phyloP scores from a whole-genome alignment of 1,139 yeast species.

The Magnusiomyces tetraspermus region DNA sequence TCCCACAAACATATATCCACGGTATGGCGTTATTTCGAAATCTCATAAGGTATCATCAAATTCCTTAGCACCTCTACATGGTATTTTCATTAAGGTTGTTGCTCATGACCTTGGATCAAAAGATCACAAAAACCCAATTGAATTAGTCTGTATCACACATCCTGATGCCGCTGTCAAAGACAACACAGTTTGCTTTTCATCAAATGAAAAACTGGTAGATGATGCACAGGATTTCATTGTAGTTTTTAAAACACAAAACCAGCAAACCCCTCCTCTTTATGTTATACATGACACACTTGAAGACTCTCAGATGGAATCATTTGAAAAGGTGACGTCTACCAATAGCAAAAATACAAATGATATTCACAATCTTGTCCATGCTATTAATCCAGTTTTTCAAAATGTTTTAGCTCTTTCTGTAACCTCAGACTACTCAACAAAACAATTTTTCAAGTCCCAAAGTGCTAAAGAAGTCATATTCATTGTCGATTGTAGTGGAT shows the following conservation, averaged over 20 bases:
- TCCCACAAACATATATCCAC: slow-evolving; percentile 7
- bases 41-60: no score
- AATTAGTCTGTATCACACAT: slow-evolving; percentile 9
- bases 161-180: not conserved
- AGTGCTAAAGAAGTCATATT: slow-evolving; percentile 10
- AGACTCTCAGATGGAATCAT: not conserved
- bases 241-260: not conserved
- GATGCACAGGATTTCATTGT: slow-evolving; percentile 8
- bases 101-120: not conserved
- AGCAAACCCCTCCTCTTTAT: not conserved
- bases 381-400: slow-evolving; percentile 2
- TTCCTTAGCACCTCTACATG: not conserved
- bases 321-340: not conserved
- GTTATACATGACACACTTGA: slow-evolving; percentile 4
- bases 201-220: not conserved
- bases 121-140: not conserved
- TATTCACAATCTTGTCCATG: not conserved
- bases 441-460: not conserved
- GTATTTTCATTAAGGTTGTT: slow-evolving; percentile 5
- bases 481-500: slow-evolving; percentile 12
- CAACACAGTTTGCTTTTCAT: not conserved
- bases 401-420: slow-evolving; percentile 8
- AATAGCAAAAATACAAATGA: not conserved
- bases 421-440: slow-evolving; percentile 1
- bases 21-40: no score